Evolutionary conservation across 257 asterid species (phyloP).

Genomic region (Scutellaria galericulata): DNA sequence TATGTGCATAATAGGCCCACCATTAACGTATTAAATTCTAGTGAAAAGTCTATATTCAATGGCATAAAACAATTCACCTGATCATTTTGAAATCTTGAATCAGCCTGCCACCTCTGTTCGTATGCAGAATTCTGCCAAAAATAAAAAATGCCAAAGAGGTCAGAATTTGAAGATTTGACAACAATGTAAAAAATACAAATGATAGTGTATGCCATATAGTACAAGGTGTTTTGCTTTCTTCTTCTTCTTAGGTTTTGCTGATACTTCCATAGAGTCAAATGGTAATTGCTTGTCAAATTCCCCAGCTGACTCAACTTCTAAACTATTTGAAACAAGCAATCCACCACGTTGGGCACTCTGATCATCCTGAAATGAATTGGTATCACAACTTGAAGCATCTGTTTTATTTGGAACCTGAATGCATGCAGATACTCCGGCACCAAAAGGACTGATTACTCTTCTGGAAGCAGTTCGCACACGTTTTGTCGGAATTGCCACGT

Average conservation of each 20-base stretch:
- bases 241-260: conserved; percentile 79
- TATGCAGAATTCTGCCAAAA: conserved; percentile 60
- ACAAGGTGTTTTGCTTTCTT: conserved; percentile 85
- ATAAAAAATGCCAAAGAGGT: conserved; percentile 24
- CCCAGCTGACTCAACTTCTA: conserved; percentile 80
- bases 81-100: conserved; percentile 72
- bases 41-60: conserved; percentile 4
- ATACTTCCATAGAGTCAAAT: conserved; percentile 69
- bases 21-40: background rate
- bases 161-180: conserved; percentile 23
- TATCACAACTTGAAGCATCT: conserved; percentile 96
- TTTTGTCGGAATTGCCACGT: conserved; percentile 87
- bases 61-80: conserved; percentile 64
- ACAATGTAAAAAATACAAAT: conserved; percentile 21
- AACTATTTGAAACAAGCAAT: conserved; percentile 54
- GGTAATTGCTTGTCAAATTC: conserved; percentile 73
- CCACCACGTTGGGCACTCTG: conserved; percentile 79
- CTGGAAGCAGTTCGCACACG: conserved; percentile 90
- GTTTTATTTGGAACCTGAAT: conserved; percentile 72
- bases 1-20: conserved; percentile 22
- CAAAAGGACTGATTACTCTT: conserved; percentile 78
- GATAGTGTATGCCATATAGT: conserved; percentile 30
- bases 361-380: conserved; percentile 92
- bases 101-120: conserved; percentile 79
- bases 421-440: conserved; percentile 74